These are phyloP conservation scores for Fusarium agapanthi DNA, from an alignment of 2,329 filamentous ascomycete genomes.

Conservation along the genomic window DNA sequence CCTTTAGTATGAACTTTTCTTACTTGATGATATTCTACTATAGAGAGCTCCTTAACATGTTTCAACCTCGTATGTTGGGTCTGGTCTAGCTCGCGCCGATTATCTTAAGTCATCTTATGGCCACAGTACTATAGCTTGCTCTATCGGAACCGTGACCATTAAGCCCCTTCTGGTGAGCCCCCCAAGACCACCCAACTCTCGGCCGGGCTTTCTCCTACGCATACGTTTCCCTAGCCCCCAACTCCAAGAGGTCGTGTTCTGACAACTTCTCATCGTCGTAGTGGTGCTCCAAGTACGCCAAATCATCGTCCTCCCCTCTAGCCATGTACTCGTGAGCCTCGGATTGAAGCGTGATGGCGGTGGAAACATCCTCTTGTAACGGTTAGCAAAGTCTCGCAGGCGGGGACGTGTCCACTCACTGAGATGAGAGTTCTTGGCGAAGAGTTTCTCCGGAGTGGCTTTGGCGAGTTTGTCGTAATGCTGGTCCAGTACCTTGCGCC, in stretches of 20 bases:
- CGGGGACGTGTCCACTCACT: not conserved
- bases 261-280: not conserved
- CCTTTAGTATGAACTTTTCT: not conserved
- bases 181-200: not conserved
- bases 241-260: not conserved
- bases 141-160: not conserved
- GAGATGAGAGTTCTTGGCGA: not conserved
- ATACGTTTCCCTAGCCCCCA: not conserved
- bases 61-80: not conserved
- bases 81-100: not conserved
- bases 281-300: not conserved
- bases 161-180: no score
- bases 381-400: not conserved
- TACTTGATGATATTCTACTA: not conserved
- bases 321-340: accelerated
- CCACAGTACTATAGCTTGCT: not conserved
- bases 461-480: not conserved
- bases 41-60: not conserved
- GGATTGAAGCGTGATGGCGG: not conserved
- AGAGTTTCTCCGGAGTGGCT: accelerated
- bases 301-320: not conserved
- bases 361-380: not conserved
- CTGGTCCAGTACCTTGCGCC: not conserved
- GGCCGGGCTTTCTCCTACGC: not conserved
- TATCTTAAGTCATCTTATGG: not conserved